phyloP scores from a whole-genome alignment of 345 rosid species.

The Arabis alpina region DNA sequence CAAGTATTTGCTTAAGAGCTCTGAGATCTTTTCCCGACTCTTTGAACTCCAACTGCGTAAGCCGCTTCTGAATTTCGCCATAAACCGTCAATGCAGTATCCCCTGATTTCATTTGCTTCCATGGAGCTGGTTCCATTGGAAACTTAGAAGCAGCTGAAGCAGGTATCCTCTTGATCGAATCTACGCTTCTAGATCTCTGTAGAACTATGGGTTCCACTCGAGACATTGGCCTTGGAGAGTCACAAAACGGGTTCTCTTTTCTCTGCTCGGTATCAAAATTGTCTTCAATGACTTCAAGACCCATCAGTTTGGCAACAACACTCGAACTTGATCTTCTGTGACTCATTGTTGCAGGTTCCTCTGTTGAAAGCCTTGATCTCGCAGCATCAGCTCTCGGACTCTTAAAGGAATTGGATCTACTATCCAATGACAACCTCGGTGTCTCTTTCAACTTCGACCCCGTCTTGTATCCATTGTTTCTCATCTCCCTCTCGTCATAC shows the following conservation, averaged over 20 bases:
- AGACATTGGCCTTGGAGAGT: slow-evolving; percentile 54
- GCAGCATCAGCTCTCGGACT: slow-evolving; percentile 44
- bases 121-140: slow-evolving; percentile 74
- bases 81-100: slow-evolving; percentile 56
- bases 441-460: slow-evolving; percentile 67
- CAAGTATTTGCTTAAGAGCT: slow-evolving; percentile 89
- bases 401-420: slow-evolving; percentile 60
- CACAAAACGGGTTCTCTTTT: slow-evolving; percentile 45
- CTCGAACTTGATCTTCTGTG: slow-evolving; percentile 52
- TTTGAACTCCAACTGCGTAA: slow-evolving; percentile 73
- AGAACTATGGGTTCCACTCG: slow-evolving; percentile 50
- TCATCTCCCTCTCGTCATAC: slow-evolving; percentile 74
- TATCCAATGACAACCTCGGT: slow-evolving; percentile 88
- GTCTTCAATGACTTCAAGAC: slow-evolving; percentile 67
- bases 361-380: slow-evolving; percentile 44
- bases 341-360: slow-evolving; percentile 48
- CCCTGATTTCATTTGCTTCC: slow-evolving; percentile 56
- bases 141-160: slow-evolving; percentile 49
- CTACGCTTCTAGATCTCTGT: slow-evolving; percentile 48
- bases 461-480: slow-evolving; percentile 53
- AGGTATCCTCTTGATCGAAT: slow-evolving; percentile 51
- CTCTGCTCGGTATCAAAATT: slow-evolving; percentile 39
- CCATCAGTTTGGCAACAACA: slow-evolving; percentile 90
- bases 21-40: slow-evolving; percentile 84
- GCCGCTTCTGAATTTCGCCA: slow-evolving; percentile 82